Conservation (phyloP, 805 yeast genomes). For the Starmera amethionina region DNA sequence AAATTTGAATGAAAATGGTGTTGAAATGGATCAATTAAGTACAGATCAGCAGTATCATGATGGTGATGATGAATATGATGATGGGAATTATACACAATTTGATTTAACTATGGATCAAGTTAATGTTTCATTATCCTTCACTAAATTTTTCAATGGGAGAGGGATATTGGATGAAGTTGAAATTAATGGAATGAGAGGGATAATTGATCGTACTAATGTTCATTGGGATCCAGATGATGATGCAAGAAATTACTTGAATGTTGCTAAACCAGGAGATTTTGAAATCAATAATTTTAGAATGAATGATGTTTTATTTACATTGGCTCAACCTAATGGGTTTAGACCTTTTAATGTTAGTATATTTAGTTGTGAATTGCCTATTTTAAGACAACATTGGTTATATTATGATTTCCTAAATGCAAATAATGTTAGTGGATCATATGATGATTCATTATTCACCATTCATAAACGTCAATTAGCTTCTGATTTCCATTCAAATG, state of each 20-base stretch:
- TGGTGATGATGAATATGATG: constrained; percentile 43
- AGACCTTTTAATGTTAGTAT: constrained; percentile 81
- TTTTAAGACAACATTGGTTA: constrained; percentile 86
- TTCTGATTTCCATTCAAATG: constrained; percentile 31
- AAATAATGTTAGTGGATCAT: constrained; percentile 77
- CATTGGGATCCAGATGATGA: constrained; percentile 74
- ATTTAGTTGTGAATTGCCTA: constrained; percentile 75
- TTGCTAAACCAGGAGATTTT: constrained; percentile 81
- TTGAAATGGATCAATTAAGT: constrained; percentile 3
- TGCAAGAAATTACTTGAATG: constrained; percentile 69
- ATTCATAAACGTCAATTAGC: constrained; percentile 68
- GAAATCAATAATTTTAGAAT: constrained; percentile 75
- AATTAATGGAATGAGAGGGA: constrained; percentile 81
- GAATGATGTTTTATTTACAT: constrained; percentile 77
- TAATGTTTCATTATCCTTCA: constrained; percentile 67
- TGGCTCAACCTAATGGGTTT: constrained; percentile 73
- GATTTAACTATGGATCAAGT: constrained; percentile 85
- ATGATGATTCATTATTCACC: constrained; percentile 88
- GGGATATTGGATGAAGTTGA: constrained; percentile 80
- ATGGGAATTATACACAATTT: constrained; percentile 94
- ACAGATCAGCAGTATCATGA: constrained; percentile 1
- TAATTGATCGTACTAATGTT: constrained; percentile 85
- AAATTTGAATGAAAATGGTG: constrained; percentile 4
- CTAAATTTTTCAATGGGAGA: constrained; percentile 81
- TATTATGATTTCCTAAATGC: constrained; percentile 83